These are phyloP conservation scores for Prunus mira DNA, from an alignment of 306 rosid genomes.

Conservation along the genomic window DNA sequence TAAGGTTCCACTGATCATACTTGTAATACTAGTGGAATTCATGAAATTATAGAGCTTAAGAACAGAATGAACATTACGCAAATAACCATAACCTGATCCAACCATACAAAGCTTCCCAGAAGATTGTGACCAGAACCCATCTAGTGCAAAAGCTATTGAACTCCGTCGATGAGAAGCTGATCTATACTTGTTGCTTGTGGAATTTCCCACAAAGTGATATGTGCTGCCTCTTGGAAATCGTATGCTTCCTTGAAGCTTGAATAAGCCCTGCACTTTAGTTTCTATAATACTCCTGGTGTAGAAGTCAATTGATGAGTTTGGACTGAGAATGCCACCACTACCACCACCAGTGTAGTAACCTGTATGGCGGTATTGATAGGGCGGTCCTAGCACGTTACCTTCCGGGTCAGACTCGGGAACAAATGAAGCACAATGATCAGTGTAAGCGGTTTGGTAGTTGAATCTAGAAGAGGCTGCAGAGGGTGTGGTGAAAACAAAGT, in stretches of 20 bases:
- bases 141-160: slow-evolving; percentile 19
- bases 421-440: slow-evolving; percentile 40
- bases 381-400: background rate
- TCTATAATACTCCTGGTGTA: background rate
- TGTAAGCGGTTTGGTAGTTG: slow-evolving; percentile 22
- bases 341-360: slow-evolving; percentile 45
- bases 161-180: background rate
- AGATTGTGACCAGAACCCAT: slow-evolving; percentile 60
- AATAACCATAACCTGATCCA: slow-evolving; percentile 24
- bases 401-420: slow-evolving; percentile 29
- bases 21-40: slow-evolving; percentile 29
- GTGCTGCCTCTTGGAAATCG: slow-evolving; percentile 4
- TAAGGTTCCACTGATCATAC: slow-evolving; percentile 51
- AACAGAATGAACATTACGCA: slow-evolving; percentile 19
- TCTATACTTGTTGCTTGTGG: background rate
- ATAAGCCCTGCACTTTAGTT: slow-evolving; percentile 25
- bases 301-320: background rate
- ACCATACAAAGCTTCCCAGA: slow-evolving; percentile 56
- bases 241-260: slow-evolving; percentile 30
- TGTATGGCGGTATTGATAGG: slow-evolving; percentile 1
- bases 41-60: slow-evolving; percentile 47
- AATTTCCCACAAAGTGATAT: slow-evolving; percentile 5
- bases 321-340: background rate
- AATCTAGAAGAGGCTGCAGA: slow-evolving; percentile 10
- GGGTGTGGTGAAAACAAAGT: slow-evolving; percentile 16